A percentile compares a stretch with the other conserved stretches of the same genome.
Evolutionary conservation across 257 asterid genomes (phyloP).

Genomic region (Solanum sitiens): DNA sequence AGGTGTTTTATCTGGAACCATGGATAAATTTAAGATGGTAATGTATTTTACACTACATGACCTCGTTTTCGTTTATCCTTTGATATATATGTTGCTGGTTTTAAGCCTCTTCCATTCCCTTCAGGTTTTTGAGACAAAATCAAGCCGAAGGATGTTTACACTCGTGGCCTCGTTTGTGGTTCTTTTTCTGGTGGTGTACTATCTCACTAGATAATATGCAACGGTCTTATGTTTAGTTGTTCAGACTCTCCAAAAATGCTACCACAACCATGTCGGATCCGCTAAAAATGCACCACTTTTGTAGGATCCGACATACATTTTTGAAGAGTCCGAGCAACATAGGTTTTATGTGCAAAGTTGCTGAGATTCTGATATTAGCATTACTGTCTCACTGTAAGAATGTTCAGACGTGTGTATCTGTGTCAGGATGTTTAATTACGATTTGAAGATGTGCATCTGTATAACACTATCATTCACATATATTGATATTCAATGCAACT

Average conservation of each 20-base stretch:
- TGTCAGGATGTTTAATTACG: not conserved
- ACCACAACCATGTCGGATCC: not conserved
- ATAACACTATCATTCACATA: not conserved
- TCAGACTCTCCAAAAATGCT: not conserved
- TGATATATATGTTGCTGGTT: not conserved
- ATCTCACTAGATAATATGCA: conserved; percentile 55
- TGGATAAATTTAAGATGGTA: conserved; percentile 95
- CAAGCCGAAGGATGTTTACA: conserved; percentile 71
- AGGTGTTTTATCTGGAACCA: conserved; percentile 83
- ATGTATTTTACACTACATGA: not conserved
- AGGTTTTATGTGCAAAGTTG: not conserved
- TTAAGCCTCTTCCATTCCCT: not conserved
- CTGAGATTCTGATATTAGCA: not conserved
- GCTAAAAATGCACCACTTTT: not conserved
- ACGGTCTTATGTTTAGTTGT: not conserved
- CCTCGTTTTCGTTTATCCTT: not conserved
- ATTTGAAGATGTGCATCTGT: not conserved
- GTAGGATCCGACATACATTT: not conserved
- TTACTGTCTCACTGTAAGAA: not conserved
- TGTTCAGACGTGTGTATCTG: not conserved
- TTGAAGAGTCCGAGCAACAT: not conserved
- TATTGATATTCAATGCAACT: not conserved
- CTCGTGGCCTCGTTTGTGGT: conserved; percentile 86
- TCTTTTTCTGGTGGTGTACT: conserved; percentile 68
- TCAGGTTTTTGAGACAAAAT: conserved; percentile 91